Conservation (phyloP, 192 early-diverging fungal genomes). For the Neocallimastix lanati region DNA sequence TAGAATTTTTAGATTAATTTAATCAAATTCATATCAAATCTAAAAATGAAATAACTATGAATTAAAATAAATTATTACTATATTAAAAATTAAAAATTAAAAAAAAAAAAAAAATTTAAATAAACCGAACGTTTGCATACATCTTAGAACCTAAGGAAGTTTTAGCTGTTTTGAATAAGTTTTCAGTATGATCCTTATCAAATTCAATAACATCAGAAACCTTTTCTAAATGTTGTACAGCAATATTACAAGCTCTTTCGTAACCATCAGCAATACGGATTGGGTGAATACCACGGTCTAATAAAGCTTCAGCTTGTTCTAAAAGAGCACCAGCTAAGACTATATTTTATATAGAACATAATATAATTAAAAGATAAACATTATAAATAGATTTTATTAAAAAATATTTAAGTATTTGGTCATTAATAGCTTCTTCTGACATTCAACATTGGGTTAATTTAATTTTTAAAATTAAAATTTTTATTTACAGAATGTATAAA, state of each 20-base stretch:
- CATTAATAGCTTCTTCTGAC: too few species aligned
- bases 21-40: too few species aligned
- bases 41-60: too few species aligned
- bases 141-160: constrained; percentile 97
- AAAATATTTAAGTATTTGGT: too few species aligned
- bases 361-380: not conserved
- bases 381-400: too few species aligned
- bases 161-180: constrained; percentile 86
- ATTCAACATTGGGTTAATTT: too few species aligned
- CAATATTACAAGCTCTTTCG: constrained; percentile 86
- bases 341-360: constrained; percentile 5
- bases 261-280: constrained; percentile 98
- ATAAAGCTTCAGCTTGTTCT: constrained; percentile 86
- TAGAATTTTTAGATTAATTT: constrained; percentile 4
- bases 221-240: constrained; percentile 75
- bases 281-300: constrained; percentile 94
- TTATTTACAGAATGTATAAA: too few species aligned
- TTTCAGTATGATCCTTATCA: constrained; percentile 55
- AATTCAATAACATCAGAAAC: constrained; percentile 85
- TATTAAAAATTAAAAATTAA: not conserved
- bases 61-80: not conserved
- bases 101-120: not conserved
- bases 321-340: constrained; percentile 93
- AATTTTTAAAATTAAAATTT: too few species aligned
- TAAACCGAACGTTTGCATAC: constrained; percentile 19